phyloP scores from a whole-genome alignment of 306 rosid genomes.

The Cercis canadensis region DNA sequence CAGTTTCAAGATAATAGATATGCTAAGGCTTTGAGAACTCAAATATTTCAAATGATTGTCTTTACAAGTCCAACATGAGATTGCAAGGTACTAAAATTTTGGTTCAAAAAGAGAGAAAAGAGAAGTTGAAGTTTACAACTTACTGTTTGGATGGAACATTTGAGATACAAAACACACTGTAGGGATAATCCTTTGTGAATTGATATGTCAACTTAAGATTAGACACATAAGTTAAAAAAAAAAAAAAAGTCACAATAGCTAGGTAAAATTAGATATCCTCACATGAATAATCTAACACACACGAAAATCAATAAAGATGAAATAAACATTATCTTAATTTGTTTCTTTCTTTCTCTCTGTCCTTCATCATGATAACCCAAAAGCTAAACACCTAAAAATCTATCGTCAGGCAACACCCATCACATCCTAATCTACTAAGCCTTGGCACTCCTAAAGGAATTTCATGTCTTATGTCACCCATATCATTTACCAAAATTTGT shows the following conservation, averaged over 20 bases:
- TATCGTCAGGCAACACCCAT: not conserved
- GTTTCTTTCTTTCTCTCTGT: not conserved
- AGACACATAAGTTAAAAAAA: conserved; percentile 15
- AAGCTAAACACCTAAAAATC: too few species aligned
- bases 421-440: too few species aligned
- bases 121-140: conserved; percentile 43
- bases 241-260: not conserved
- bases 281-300: conserved; percentile 33
- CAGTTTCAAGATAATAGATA: not conserved
- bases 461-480: not conserved
- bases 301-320: too few species aligned
- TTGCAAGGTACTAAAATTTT: not conserved
- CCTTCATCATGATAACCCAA: not conserved
- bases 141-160: conserved; percentile 99
- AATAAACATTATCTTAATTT: not conserved
- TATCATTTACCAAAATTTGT: not conserved
- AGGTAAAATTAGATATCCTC: conserved; percentile 12
- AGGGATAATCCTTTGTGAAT: conserved; percentile 95
- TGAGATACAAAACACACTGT: conserved; percentile 94
- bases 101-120: not conserved
- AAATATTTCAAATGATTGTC: conserved; percentile 13
- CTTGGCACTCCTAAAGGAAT: not conserved
- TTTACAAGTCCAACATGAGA: conserved; percentile 22
- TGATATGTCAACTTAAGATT: conserved; percentile 78
- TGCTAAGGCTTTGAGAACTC: not conserved